These are phyloP conservation scores for Eutypella sp. DNA, from an alignment of 2,329 filamentous ascomycete species.

Conservation along the genomic window DNA sequence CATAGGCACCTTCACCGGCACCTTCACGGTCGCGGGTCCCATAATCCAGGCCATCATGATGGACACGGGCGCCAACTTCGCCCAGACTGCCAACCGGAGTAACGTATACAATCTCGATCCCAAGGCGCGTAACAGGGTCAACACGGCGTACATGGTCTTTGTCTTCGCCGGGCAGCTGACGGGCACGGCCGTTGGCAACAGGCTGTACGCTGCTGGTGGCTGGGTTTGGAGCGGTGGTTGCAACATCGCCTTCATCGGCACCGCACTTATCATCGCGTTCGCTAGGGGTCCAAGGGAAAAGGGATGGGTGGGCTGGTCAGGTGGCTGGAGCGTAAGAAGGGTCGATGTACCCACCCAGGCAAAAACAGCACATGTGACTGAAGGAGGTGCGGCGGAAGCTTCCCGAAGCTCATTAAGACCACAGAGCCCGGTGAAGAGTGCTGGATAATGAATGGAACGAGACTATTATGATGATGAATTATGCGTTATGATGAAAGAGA, in stretches of 20 bases:
- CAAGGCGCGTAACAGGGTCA: conserved; percentile 67
- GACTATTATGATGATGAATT: too few relatives aligned
- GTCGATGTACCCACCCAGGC: conserved; percentile 8
- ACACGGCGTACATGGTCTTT: conserved; percentile 76
- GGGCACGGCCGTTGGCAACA: conserved; percentile 57
- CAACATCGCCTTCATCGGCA: conserved; percentile 34
- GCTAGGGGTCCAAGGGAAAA: conserved; percentile 35
- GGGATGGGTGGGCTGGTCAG: conserved; percentile 38
- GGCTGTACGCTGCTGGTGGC: conserved; percentile 45
- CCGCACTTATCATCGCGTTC: conserved; percentile 31
- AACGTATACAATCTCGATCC: conserved; percentile 68
- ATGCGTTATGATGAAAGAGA: too few relatives aligned
- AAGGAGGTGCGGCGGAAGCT: conserved; percentile 6
- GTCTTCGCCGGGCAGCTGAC: conserved; percentile 68
- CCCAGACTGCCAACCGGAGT: conserved; percentile 67
- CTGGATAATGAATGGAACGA: too few relatives aligned
- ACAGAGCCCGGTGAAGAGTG: too few relatives aligned
- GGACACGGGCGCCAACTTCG: conserved; percentile 68
- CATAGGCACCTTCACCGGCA: conserved; percentile 65
- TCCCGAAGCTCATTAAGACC: too few relatives aligned
- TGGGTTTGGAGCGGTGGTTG: conserved; percentile 44
- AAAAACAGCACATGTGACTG: neutral
- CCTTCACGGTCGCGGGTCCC: conserved; percentile 62
- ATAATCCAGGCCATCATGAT: conserved; percentile 66
- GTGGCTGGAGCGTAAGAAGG: conserved; percentile 33